phyloP scores from a whole-genome alignment of 1,284 basidiomycete genomes.

The Malassezia slooffiae region DNA sequence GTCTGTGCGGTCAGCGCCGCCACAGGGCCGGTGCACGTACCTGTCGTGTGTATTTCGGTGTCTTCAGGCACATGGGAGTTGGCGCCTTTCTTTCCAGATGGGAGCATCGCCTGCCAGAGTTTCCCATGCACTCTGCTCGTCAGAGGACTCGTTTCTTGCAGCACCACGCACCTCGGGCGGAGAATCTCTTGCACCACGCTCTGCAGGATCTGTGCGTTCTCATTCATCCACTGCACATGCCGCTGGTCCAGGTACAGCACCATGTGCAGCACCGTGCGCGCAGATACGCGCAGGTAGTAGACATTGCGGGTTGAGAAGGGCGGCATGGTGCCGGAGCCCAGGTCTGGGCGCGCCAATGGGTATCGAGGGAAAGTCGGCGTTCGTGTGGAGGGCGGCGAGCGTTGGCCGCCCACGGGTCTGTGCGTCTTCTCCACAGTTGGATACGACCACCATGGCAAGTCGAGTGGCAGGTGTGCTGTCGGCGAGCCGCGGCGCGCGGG shows the following conservation, averaged over 20 bases:
- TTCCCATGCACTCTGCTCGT: too few species aligned
- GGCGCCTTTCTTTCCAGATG: conserved; percentile 38
- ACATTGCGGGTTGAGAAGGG: conserved; percentile 41
- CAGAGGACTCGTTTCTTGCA: too few species aligned
- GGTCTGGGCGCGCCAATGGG: too few species aligned
- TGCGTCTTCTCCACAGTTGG: too few species aligned
- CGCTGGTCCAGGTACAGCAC: conserved; percentile 47
- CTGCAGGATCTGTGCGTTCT: conserved; percentile 21
- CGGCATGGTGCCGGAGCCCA: conserved; percentile 7
- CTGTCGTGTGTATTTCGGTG: conserved; percentile 26
- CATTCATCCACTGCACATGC: conserved; percentile 48
- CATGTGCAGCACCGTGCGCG: conserved; percentile 44
- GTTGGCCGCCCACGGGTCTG: too few species aligned
- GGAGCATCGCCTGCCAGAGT: conserved; percentile 21
- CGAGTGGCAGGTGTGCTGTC: too few species aligned
- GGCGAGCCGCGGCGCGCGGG: too few species aligned
- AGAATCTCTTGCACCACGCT: conserved; percentile 5
- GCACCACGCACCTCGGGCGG: conserved; percentile 2
- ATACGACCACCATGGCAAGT: too few species aligned
- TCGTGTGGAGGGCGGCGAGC: too few species aligned
- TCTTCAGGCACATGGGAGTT: conserved; percentile 42
- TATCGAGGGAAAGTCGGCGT: too few species aligned
- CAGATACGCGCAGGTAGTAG: conserved; percentile 47
- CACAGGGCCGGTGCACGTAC: conserved; percentile 1
- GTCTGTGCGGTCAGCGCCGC: conserved; percentile 1